Evolutionary conservation across 345 rosid genomes (phyloP), one percentile per base, ranked within the genome.

Genomic region (Zanthoxylum bungeanum): DNA sequence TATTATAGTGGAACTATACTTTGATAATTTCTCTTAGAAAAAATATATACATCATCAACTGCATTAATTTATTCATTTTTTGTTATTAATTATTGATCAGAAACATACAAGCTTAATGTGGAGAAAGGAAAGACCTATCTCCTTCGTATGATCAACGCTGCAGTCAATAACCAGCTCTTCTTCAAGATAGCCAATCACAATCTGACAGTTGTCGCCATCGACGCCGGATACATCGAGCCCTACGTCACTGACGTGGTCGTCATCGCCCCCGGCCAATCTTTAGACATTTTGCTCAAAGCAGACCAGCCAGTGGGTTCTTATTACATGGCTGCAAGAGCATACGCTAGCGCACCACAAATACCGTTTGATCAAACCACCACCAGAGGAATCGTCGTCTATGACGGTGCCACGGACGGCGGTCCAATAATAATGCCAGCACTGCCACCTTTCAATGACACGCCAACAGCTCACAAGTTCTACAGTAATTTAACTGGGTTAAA

Each of bases 111-210:
- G 75, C 82, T 89, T n/a, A 62, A 79, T 3, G 96, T 94, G 73
- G 76, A 46, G 53, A 63, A 73, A 57, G 98, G 98, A 24, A 88
- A 92, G 74, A 85, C 79, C 27, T 94, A 94, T 77, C 75, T 94
- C 17, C 78, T 94, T 0, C 93, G 98, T 0, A 83, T 94, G 65
- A 87, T 94, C 84, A 92, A 92, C 72, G 97, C 96, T 80, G 98
- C 98, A 58, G 85, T 94, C 89, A 84, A 90, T 83, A 83, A 60
- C 22, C 96, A 84, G 57, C 71, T 90, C 28, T 94, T 94, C 81
- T 94, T 85, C 86, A 90, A 89, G 72, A 85, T 94, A 68, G 96
- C 98, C 82, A 85, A 84, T 72, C 98, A 94, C 78, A 85, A 76
- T 22, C 17, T 94, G 72, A 92, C 85, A 60, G 97, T 94, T 25